Base-by-base conservation (phyloP, 345 rosid species). In the Conringia planisiliqua region DNA sequence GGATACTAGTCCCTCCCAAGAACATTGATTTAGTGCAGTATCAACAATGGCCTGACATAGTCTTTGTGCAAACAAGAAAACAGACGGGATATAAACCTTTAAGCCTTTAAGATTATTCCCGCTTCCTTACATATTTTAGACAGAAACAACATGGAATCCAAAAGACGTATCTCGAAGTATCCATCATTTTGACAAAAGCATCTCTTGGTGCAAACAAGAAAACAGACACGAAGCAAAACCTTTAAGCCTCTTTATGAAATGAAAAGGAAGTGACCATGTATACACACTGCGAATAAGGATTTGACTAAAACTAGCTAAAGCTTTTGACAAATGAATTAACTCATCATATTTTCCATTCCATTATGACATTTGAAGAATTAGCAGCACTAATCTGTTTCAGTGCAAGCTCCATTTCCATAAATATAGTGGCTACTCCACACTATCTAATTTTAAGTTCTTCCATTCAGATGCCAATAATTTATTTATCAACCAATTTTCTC, bases 151-250 rank as follows among this genome's bases (percentile, higher is more conserved):
- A 42, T 13, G 47, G 47, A 42, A 42, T 13, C 47, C 17, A 9
- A 43, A 14, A n/a, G 18, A 43, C n/a, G 17, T 42, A 42, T 42
- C 17, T 1, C 30, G 3, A 27, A 27, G 30, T 27, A 27, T 27
- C 30, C 18, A 43, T 43, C 48, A 43, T 43, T 43, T n/a, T n/a
- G 18, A 43, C 18, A 43, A n/a, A 43, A 43, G 9, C 48, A 43
- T 43, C 48, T 10, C 44, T 73, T 73, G 26, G 46, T 32, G 39
- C 35, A 73, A 54, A 43, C 65, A 54, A 43, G 56, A 42, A 26
- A 42, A 43, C 44, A 72, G 8, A 62, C 24, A 51, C 2, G 47
- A 64, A 42, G 1, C 17, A 55, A 40, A 54, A 35, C 38, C 46
- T 42, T 54, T 51, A 30, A 65, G 20, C 39, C 14, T 55, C 22